phyloP scores from a whole-genome alignment of 2,329 filamentous ascomycete genomes.

The Exophiala alcalophila region DNA sequence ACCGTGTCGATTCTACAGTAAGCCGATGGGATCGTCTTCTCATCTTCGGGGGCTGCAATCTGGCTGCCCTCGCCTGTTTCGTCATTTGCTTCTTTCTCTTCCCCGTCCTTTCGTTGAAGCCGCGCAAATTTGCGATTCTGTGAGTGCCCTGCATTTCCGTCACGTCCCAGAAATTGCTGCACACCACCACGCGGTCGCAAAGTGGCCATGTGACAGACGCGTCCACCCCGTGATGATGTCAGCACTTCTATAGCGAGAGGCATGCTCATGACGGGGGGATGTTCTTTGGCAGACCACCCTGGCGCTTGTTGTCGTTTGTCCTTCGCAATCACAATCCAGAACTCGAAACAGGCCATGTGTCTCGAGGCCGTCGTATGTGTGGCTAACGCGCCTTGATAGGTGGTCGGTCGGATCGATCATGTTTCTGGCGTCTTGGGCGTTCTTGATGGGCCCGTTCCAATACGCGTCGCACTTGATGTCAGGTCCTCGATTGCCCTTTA shows the following conservation, averaged over 20 bases:
- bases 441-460: constrained; percentile 83
- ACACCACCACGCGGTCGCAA: constrained; percentile 23
- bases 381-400: constrained; percentile 52
- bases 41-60: constrained; percentile 86
- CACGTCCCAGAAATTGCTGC: constrained; percentile 17
- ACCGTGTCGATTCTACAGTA: constrained; percentile 55
- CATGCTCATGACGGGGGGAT: constrained; percentile 8
- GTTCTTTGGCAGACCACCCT: constrained; percentile 12
- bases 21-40: constrained; percentile 95
- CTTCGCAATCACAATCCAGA: constrained; percentile 12
- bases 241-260: constrained; percentile 24
- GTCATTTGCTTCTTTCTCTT: constrained; percentile 87
- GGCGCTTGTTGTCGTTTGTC: constrained; percentile 7
- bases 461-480: constrained; percentile 85
- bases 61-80: constrained; percentile 87
- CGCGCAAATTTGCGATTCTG: constrained; percentile 94
- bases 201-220: constrained; percentile 29
- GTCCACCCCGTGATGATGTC: constrained; percentile 31
- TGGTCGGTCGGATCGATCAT: constrained; percentile 91
- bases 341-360: constrained; percentile 18
- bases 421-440: constrained; percentile 88
- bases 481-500: constrained; percentile 82
- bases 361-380: constrained; percentile 21
- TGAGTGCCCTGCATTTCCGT: constrained; percentile 58
- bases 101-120: constrained; percentile 73